Conservation (phyloP, 176 grass and related monocot species). For the Pharus latifolius region DNA sequence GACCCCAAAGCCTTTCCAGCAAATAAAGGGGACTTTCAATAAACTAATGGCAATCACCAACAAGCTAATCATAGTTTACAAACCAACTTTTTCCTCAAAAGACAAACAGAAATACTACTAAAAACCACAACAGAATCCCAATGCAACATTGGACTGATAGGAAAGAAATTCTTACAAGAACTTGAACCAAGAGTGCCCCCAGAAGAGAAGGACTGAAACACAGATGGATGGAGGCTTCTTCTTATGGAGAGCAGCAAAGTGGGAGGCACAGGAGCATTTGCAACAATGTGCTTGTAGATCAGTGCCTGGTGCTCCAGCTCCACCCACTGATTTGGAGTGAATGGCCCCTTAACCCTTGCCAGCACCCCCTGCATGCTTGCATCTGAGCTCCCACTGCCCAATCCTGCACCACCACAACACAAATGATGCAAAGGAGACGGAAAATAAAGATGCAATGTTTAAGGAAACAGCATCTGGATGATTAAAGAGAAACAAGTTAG, state of each 20-base stretch:
- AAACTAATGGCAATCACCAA: conserved; percentile 3
- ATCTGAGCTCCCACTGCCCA: background rate
- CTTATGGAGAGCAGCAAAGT: background rate
- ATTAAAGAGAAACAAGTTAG: background rate
- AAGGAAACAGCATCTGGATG: background rate
- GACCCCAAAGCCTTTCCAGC: background rate
- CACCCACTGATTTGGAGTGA: conserved; percentile 92
- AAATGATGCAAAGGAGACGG: background rate
- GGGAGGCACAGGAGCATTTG: background rate
- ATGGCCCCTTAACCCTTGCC: conserved; percentile 70
- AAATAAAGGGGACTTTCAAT: background rate
- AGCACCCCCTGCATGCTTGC: conserved; percentile 45
- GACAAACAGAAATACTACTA: background rate
- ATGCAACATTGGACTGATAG: background rate
- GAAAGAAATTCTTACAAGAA: background rate
- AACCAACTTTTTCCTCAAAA: background rate
- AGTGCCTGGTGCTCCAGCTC: conserved; percentile 88
- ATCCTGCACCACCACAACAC: background rate
- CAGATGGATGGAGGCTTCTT: background rate
- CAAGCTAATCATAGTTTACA: background rate
- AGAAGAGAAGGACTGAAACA: background rate
- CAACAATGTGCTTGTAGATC: conserved; percentile 48
- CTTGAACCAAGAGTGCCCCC: background rate
- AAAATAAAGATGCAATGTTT: background rate
- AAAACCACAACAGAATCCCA: background rate